Percentiles rank a stretch among this genome's conserved stretches.
Conservation (phyloP, 2,329 filamentous ascomycete species). For the Trichoderma afroharzianum region DNA sequence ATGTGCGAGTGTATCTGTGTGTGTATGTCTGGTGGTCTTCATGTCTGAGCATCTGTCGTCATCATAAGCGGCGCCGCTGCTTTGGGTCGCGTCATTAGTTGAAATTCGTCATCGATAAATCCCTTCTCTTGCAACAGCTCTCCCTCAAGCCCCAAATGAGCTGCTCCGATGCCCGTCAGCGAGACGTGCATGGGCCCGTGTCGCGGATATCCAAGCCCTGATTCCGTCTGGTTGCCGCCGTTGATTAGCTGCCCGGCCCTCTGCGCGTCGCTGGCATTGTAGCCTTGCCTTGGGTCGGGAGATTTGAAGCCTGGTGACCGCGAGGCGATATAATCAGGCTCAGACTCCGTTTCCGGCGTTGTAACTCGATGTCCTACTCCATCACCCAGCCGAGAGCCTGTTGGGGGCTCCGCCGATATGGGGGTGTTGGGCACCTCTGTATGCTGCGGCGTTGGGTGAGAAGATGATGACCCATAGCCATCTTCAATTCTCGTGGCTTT, state of each 20-base stretch:
- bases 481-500: not conserved
- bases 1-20: slow-evolving; percentile 14
- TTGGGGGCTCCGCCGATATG: not conserved
- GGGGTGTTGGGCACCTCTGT: not conserved
- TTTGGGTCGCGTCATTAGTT: slow-evolving; percentile 18
- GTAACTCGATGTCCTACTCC: not conserved
- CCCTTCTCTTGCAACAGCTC: slow-evolving; percentile 20
- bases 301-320: slow-evolving; percentile 2
- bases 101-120: slow-evolving; percentile 21
- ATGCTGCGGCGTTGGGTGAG: not conserved
- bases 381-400: not conserved
- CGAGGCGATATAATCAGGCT: slow-evolving; percentile 16
- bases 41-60: slow-evolving; percentile 22
- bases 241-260: not conserved
- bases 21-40: not conserved
- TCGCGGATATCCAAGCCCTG: slow-evolving; percentile 2
- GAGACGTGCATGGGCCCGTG: slow-evolving; percentile 20
- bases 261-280: not conserved
- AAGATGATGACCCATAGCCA: not conserved
- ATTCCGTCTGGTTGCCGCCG: not conserved
- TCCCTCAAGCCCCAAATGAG: slow-evolving; percentile 22
- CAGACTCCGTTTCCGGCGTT: slow-evolving; percentile 10
- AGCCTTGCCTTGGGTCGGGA: not conserved
- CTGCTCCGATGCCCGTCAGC: slow-evolving; percentile 27
- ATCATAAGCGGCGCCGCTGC: slow-evolving; percentile 20